Evolutionary conservation across 1,284 basidiomycete species (phyloP), one percentile per base, ranked within the genome.

Genomic region (Singerocomus inundabilis): DNA sequence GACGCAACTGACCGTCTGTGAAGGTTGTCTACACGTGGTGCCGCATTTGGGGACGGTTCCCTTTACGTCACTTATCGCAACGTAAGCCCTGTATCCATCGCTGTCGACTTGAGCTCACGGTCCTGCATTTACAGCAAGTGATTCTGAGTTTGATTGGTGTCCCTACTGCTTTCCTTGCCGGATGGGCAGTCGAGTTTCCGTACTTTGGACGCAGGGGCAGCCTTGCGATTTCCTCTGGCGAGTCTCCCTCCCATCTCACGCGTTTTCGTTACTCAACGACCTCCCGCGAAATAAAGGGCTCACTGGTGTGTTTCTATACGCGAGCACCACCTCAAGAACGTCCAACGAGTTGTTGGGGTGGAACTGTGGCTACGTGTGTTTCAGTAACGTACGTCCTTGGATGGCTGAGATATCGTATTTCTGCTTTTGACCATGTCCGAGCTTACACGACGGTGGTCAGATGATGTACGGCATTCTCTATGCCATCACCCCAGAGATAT

Each of bases 381-480:
- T 70, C 55, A 79, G 76, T 57, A 85, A 84, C 59, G 77, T 79
- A 46, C 49, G 70, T 64, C 42, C 25, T 21, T 9, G 24, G 31
- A 21, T 21, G 21, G 21, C 11, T 29, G 28, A 29, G 8, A 29
- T 7, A 29, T 5, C 1, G 28, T 7, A 29, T 11, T 8, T 6
- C 6, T 10, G 4, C 10, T 25, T 15, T 24, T 16, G 31, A 29
- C 21, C 8, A 35, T n/a, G 26, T 15, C n/a, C 8, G 9, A 7
- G 18, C 51, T 47, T 18, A 31, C 26, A 25, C 18, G 28, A 43
- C 29, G 48, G 11, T 25, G 13, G 15, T 24, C 60, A 80, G 73
- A 77, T 84, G 51, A 88, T 88, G 85, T 88, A 87, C 57, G 85
- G 83, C 11, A 81, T 88, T 5, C 65, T 88, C 11, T 89, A 87